phyloP scores from a whole-genome alignment of 305 asterid species.

The Coffea humblotiana region DNA sequence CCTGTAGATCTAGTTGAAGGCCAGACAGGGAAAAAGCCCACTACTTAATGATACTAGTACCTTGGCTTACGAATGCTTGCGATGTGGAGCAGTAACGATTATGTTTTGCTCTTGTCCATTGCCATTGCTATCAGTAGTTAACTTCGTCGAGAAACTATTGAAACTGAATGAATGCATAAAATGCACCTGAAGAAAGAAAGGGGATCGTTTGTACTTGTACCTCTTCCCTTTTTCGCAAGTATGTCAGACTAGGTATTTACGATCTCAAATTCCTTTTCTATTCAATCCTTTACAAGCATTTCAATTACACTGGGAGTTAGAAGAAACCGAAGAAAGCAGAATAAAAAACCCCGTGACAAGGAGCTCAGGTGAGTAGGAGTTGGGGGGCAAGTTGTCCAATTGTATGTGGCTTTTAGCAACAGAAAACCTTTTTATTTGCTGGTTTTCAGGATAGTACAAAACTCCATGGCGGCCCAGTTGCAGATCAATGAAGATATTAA shows the following conservation, averaged over 20 bases:
- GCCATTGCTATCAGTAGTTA: not conserved
- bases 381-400: not conserved
- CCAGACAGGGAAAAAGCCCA: not conserved
- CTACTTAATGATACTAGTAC: constrained; percentile 3
- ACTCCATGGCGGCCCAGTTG: not conserved
- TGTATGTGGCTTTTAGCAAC: not conserved
- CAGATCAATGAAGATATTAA: not conserved
- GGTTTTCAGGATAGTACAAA: too few species aligned
- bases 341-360: not conserved
- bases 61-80: not conserved
- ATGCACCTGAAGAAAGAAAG: not conserved
- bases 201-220: not conserved
- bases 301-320: not conserved
- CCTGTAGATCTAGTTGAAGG: constrained; percentile 4
- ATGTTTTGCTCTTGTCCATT: not conserved
- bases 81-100: not conserved
- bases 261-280: not conserved
- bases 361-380: not conserved
- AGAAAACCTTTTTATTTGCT: not conserved
- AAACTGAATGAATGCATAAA: not conserved
- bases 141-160: not conserved
- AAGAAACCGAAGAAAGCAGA: not conserved
- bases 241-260: not conserved
- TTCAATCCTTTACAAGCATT: not conserved
- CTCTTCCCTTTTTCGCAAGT: not conserved